phyloP scores from a whole-genome alignment of 1,284 basidiomycete species.

The Inonotus hispidus region DNA sequence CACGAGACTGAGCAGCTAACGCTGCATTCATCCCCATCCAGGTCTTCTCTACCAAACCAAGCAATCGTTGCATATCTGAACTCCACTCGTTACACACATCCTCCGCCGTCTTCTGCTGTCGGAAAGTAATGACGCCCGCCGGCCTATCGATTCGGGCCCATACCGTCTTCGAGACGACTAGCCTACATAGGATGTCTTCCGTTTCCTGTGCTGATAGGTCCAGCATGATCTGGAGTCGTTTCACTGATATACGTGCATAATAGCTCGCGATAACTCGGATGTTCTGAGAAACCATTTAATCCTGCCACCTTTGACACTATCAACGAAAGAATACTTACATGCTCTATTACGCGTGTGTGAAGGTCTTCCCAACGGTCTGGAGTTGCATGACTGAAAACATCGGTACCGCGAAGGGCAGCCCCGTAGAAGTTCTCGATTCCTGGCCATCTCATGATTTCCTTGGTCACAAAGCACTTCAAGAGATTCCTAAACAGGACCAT shows the following conservation, averaged over 20 bases:
- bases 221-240: slow-evolving; percentile 80
- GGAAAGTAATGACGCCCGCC: slow-evolving; percentile 84
- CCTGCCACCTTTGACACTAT: slow-evolving; percentile 2
- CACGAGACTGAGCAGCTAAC: slow-evolving; percentile 68
- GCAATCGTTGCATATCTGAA: slow-evolving; percentile 87
- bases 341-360: slow-evolving; percentile 94
- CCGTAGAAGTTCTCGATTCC: slow-evolving; percentile 93
- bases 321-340: slow-evolving; percentile 54
- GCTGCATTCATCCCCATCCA: slow-evolving; percentile 90
- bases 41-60: slow-evolving; percentile 77
- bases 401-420: slow-evolving; percentile 71
- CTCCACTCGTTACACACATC: slow-evolving; percentile 97
- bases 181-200: slow-evolving; percentile 81
- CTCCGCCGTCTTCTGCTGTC: slow-evolving; percentile 70
- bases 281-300: slow-evolving; percentile 53
- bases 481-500: slow-evolving; percentile 62
- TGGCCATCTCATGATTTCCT: slow-evolving; percentile 97
- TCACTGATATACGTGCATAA: slow-evolving; percentile 89
- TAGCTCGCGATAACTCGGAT: slow-evolving; percentile 93
- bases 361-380: slow-evolving; percentile 92
- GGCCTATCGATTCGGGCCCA: slow-evolving; percentile 96
- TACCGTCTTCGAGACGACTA: slow-evolving; percentile 88
- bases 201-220: slow-evolving; percentile 81
- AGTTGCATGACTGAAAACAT: slow-evolving; percentile 66
- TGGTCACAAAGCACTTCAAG: slow-evolving; percentile 94